Evolutionary conservation across 129 eudicot species (phyloP), one percentile per base, ranked within the genome.

Genomic region (Flaveria brownii): DNA sequence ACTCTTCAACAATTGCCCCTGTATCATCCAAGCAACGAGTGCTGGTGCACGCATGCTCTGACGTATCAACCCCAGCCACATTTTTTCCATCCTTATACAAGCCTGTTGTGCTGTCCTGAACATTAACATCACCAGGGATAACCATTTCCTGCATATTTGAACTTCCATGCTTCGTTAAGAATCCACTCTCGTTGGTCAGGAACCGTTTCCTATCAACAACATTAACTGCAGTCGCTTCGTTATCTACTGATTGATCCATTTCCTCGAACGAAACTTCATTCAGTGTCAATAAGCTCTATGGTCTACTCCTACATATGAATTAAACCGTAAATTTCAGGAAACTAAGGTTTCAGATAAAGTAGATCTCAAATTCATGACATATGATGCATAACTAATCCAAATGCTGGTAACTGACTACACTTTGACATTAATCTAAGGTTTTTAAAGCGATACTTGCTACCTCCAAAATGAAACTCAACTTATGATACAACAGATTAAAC

Each of bases 1-100:
- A 83, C 82, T 95, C 99, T 72, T 91, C 95, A 85, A 95, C 88
- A 77, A 80, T 83, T 36, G 49, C 70, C 56, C 86, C 89, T 10
- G 86, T 51, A 36, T 75, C 85, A 71, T 84, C 90, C 70, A 62
- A 57, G 62, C 74, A 84, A 9, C 72, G 86, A 30, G 87, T 88
- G 67, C 97, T 95, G 1, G 86, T 67, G 78, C 84, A 77, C 41
- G 91, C 90, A 72, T 82, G 87, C 43, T 89, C 90, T 14, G 88
- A 81, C 16, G 85, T 77, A 70, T 78, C 90, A 68, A 84, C 84
- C 70, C 92, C 79, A 77, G 72, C 85, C 14, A 68, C 74, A 72
- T 79, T 81, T 22, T 84, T 84, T 56, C 84, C 87, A 72, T 60
- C 92, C 66, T 73, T 69, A 82, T 75, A 86, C 52, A 75, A 68